Base-by-base conservation (phyloP, 2,329 filamentous ascomycete genomes). In the Elsinoe arachidis region DNA sequence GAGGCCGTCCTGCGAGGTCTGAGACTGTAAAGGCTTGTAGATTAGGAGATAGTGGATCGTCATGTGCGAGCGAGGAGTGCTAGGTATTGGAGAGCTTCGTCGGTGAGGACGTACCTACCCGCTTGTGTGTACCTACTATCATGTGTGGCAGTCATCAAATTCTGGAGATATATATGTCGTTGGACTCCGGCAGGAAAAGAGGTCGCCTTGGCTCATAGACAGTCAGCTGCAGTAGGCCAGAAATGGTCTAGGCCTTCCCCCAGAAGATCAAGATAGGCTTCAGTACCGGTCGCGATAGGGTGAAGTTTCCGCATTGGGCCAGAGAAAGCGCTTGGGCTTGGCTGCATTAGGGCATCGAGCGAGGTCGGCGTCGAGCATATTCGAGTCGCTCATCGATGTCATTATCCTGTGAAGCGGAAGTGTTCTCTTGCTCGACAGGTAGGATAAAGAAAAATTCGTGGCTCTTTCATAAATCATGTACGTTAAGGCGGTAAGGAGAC, bases 391-490 rank as follows among this genome's bases (percentile, higher is more conserved):
- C 34, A 35, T 51, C 1, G n/a, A n/a, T 39, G 12, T n/a, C 5
- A 2, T 39, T 11, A 39, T 2, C 37, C 17, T 39, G 14, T n/a
- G 26, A 30, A n/a, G 37, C 5, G 37, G 37, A 39, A 39, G 37
- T 19, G 37, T 39, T n/a, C 37, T 30, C 46, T n/a, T 35, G 46
- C 46, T 23, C 5, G 17, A 10, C 26, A 23, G 4, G 21, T 30
- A 30, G 10, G 17, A 12, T 46, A 46, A 17, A 17, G 39, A 26
- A 46, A 46, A 46, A 30, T 23, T 46, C 41, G 41, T 34, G 15
- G 26, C 46, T 51, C 46, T 51, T 51, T 34, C 46, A 51, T 51
- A 35, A 51, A 35, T 51, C 46, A 51, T 51, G 26, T 35, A 51
- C 33, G 46, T 35, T 23, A 34, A 10, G 26, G 41, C 26, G 19